Evolutionary conservation across 306 rosid genomes (phyloP), one percentile per base, ranked within the genome.

Genomic region (Purshia tridentata): DNA sequence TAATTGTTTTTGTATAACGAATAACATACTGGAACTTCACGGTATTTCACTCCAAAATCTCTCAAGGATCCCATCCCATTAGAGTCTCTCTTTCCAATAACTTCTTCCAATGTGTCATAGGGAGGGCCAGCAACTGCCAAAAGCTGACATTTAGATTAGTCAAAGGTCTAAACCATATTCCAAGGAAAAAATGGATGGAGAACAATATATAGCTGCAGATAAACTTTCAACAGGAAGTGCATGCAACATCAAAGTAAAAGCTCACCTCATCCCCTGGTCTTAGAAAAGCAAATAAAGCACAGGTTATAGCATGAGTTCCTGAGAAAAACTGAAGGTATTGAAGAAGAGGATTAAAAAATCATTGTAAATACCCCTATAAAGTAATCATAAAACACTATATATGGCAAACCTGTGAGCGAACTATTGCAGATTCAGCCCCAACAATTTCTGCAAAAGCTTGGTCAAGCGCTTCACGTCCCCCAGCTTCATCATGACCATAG

Each of bases 121-220:
- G 98, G 98, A 79, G 98, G 89, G 76, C 98, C 98, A 39, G 96
- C 97, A 77, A 93, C 96, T 73, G 98, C 98, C 96, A 93, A 83
- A 82, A 89, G 96, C 97, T 93, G 96, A 87, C 73, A 76, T 76
- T 71, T 61, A 75, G 80, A 39, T 89, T 70, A 90, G 88, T 86
- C 69, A 54, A 87, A 80, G 87, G 85, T 78, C 76, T 61, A 87
- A 78, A 80, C 72, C 68, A 70, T 45, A 75, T 57, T 73, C 75
- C 29, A 78, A 35, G 29, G 10, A 57, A 29, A 72, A 80, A 65
- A 20, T 50, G 58, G 72, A 62, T 61, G 50, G 42, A 67, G 14
- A 69, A 71, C 8, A 47, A 51, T n/a, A 18, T 35, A 22, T 37
- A 54, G 75, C 67, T 13, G 53, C 10, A 73, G 16, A 70, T 61